A percentile compares a stretch with the other conserved stretches of the same genome.
These are phyloP conservation scores for Clitocybe nebularis DNA, from an alignment of 1,284 basidiomycete genomes.

Conservation along the genomic window DNA sequence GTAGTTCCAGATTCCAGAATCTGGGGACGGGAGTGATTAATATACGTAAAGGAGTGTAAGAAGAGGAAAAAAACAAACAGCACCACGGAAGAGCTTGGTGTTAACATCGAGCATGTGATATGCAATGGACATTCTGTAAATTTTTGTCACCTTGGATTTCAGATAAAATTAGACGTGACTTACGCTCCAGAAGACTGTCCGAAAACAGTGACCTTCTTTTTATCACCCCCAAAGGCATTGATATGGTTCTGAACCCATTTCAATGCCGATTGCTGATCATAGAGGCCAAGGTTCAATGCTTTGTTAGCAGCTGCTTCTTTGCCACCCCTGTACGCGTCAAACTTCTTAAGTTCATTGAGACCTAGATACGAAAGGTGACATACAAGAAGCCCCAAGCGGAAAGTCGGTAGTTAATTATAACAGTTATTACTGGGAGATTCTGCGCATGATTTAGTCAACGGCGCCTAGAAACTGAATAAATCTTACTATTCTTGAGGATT, in stretches of 20 bases:
- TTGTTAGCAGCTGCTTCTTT: conserved; percentile 25
- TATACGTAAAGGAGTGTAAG: neutral
- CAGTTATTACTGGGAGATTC: conserved; percentile 15
- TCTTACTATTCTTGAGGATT: conserved; percentile 16
- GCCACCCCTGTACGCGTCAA: conserved; percentile 25
- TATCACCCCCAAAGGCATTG: conserved; percentile 35
- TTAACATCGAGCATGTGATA: conserved; percentile 17
- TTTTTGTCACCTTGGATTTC: neutral
- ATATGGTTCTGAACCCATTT: conserved; percentile 37
- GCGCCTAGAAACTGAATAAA: neutral
- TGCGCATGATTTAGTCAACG: conserved; percentile 1
- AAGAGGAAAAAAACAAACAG: conserved; percentile 8
- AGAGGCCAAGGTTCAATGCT: conserved; percentile 33
- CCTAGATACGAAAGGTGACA: too few relatives aligned
- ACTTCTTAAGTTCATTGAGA: too few relatives aligned
- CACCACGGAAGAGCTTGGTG: conserved; percentile 13
- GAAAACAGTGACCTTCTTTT: conserved; percentile 17
- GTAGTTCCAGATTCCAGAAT: conserved; percentile 19
- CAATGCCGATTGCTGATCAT: conserved; percentile 31
- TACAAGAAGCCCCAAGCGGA: conserved; percentile 18
- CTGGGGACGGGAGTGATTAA: conserved; percentile 4
- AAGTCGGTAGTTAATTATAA: conserved; percentile 18
- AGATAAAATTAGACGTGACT: conserved; percentile 3
- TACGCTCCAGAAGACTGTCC: conserved; percentile 19
- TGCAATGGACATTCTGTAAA: conserved; percentile 19